These are phyloP conservation scores for Cyclospora cayetanensis DNA, from an alignment of 169 alveolate species.

Conservation along the genomic window DNA sequence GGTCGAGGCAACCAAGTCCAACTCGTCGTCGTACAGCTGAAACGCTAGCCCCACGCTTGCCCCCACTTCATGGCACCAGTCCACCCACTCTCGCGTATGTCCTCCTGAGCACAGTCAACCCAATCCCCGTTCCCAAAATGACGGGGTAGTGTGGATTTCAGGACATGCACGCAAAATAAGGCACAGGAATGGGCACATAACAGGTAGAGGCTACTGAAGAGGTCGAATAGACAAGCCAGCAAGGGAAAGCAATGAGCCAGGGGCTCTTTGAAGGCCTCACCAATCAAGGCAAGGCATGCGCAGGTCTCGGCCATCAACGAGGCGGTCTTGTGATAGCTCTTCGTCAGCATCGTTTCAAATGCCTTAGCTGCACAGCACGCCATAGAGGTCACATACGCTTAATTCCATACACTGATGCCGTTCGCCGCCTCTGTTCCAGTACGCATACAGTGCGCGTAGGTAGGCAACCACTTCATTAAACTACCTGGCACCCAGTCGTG, in stretches of 20 bases:
- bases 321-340: slow-evolving; percentile 73
- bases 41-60: slow-evolving; percentile 89
- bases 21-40: slow-evolving; percentile 88
- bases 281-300: slow-evolving; percentile 66
- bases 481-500: too few relatives aligned
- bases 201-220: background rate
- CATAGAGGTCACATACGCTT: too few relatives aligned
- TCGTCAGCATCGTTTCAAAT: slow-evolving; percentile 46
- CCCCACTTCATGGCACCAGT: slow-evolving; percentile 81
- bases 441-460: too few relatives aligned
- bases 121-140: too few relatives aligned
- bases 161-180: background rate
- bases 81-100: background rate
- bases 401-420: too few relatives aligned
- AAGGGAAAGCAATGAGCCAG: background rate
- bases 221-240: too few relatives aligned
- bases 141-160: too few relatives aligned
- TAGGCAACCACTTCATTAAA: too few relatives aligned
- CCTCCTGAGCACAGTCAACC: slow-evolving; percentile 13
- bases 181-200: background rate
- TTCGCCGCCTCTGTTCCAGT: too few relatives aligned
- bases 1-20: slow-evolving; percentile 80
- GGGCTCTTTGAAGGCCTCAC: background rate
- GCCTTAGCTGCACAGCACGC: too few relatives aligned
- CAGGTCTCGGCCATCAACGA: slow-evolving; percentile 76